A percentile compares a stretch with the other conserved stretches of the same genome.
These are phyloP conservation scores for Vinca major DNA, from an alignment of 305 asterid genomes.

Conservation along the genomic window DNA sequence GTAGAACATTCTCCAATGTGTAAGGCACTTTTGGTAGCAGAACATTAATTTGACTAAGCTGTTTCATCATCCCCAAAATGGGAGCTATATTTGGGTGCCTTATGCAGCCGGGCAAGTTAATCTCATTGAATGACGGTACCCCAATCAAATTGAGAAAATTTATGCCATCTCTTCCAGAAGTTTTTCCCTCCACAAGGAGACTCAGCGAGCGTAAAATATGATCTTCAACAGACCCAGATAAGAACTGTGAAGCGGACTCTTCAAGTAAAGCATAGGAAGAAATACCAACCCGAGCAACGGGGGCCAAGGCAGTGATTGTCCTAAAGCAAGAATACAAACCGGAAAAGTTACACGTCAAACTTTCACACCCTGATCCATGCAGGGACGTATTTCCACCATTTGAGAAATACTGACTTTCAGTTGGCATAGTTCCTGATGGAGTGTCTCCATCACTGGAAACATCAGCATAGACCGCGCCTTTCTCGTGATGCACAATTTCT, in stretches of 20 bases:
- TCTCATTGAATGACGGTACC: slow-evolving; percentile 56
- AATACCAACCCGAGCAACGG: slow-evolving; percentile 47
- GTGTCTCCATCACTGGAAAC: slow-evolving; percentile 38
- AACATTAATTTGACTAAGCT: slow-evolving; percentile 36
- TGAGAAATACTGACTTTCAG: slow-evolving; percentile 37
- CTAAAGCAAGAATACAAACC: slow-evolving; percentile 71
- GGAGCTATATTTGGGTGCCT: slow-evolving; percentile 92
- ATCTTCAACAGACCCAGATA: slow-evolving; percentile 65
- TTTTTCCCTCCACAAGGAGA: slow-evolving; percentile 62
- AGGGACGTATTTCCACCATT: slow-evolving; percentile 39
- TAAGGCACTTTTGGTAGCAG: slow-evolving; percentile 63
- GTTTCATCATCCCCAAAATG: slow-evolving; percentile 64
- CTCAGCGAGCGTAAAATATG: slow-evolving; percentile 52
- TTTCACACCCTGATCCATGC: slow-evolving; percentile 40
- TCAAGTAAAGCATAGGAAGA: slow-evolving; percentile 49
- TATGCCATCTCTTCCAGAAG: slow-evolving; percentile 42
- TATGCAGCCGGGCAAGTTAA: slow-evolving; percentile 74
- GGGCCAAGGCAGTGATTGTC: slow-evolving; percentile 72
- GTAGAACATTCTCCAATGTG: slow-evolving; percentile 67
- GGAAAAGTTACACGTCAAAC: slow-evolving; percentile 40
- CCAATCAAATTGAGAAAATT: slow-evolving; percentile 79
- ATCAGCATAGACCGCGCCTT: slow-evolving; percentile 47
- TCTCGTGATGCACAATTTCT: slow-evolving; percentile 23
- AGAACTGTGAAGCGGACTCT: slow-evolving; percentile 49
- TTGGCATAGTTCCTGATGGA: slow-evolving; percentile 39